These are phyloP conservation scores for Coemansia biformis DNA, from an alignment of 192 early-diverging fungal species.

Conservation along the genomic window DNA sequence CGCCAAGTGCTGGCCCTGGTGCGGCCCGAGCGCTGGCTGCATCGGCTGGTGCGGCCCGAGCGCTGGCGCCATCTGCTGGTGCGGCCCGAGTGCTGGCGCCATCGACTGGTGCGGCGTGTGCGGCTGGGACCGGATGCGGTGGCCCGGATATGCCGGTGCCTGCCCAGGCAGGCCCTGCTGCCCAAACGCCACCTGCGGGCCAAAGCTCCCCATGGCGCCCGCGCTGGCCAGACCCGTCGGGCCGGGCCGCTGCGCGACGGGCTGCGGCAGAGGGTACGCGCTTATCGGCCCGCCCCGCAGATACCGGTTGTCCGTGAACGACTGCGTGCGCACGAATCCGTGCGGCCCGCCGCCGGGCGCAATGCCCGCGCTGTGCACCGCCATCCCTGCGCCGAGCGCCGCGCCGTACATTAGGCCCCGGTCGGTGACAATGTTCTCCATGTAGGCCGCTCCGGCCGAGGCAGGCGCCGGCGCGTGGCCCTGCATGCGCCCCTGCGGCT, in stretches of 20 bases:
- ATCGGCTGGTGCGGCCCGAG: slow-evolving; percentile 33
- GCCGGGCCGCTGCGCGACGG: slow-evolving; percentile 37
- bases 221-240: slow-evolving; percentile 24
- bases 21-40: not conserved
- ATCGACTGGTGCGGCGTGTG: slow-evolving; percentile 37
- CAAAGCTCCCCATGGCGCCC: slow-evolving; percentile 14
- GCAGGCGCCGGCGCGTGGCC: slow-evolving; percentile 13
- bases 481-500: slow-evolving; percentile 20
- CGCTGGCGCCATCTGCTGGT: too few relatives aligned
- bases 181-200: slow-evolving; percentile 13
- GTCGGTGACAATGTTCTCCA: slow-evolving; percentile 39
- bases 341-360: slow-evolving; percentile 15
- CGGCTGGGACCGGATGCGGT: slow-evolving; percentile 38
- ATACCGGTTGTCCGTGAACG: slow-evolving; percentile 27
- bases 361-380: slow-evolving; percentile 21
- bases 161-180: slow-evolving; percentile 12
- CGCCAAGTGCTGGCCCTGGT: slow-evolving; percentile 14
- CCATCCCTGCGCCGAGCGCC: slow-evolving; percentile 3
- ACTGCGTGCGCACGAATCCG: slow-evolving; percentile 31
- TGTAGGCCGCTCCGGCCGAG: slow-evolving; percentile 8
- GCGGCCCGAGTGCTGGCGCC: too few relatives aligned
- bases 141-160: slow-evolving; percentile 11
- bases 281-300: slow-evolving; percentile 34
- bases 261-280: slow-evolving; percentile 45
- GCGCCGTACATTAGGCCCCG: slow-evolving; percentile 21